Evolutionary conservation across 768 basidiomycete species (phyloP).

Genomic region (Multifurca ochricompacta): DNA sequence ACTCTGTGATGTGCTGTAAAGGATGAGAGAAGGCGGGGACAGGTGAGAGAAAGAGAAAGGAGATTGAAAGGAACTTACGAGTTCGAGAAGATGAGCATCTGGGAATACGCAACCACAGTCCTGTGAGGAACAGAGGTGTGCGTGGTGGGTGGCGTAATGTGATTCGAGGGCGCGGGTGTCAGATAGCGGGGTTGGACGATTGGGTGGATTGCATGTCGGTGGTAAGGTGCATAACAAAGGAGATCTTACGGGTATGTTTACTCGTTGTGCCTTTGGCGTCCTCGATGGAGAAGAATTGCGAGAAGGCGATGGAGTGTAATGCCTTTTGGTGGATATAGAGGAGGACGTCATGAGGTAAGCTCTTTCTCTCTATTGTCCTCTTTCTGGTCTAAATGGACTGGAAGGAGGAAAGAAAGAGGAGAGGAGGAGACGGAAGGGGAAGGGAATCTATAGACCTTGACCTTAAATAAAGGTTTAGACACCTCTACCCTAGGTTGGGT

Average conservation of each 20-base stretch:
- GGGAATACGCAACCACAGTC: slow-evolving; percentile 81
- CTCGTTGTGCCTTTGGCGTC: slow-evolving; percentile 18
- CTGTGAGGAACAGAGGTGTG: slow-evolving; percentile 66
- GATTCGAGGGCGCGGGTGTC: slow-evolving; percentile 65
- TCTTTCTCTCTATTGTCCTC: too few species aligned
- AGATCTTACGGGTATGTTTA: neutral
- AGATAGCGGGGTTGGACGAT: slow-evolving; percentile 52
- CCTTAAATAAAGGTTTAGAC: too few species aligned
- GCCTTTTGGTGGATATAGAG: slow-evolving; percentile 16
- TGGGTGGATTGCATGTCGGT: slow-evolving; percentile 65
- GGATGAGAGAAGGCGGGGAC: neutral
- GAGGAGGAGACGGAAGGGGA: too few species aligned
- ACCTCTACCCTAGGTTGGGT: too few species aligned
- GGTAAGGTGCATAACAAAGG: slow-evolving; percentile 63
- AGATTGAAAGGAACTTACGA: slow-evolving; percentile 45
- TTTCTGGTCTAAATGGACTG: too few species aligned
- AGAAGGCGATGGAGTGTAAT: slow-evolving; percentile 10
- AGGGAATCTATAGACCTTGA: too few species aligned
- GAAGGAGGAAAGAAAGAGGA: too few species aligned
- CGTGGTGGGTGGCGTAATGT: slow-evolving; percentile 80
- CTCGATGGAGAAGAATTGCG: slow-evolving; percentile 2
- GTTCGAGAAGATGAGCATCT: slow-evolving; percentile 64
- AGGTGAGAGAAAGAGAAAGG: neutral
- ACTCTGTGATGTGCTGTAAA: slow-evolving; percentile 71
- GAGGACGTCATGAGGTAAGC: slow-evolving; percentile 8